phyloP scores from a whole-genome alignment of 805 yeast species.

The Cyberlindnera euphorbiiphila region DNA sequence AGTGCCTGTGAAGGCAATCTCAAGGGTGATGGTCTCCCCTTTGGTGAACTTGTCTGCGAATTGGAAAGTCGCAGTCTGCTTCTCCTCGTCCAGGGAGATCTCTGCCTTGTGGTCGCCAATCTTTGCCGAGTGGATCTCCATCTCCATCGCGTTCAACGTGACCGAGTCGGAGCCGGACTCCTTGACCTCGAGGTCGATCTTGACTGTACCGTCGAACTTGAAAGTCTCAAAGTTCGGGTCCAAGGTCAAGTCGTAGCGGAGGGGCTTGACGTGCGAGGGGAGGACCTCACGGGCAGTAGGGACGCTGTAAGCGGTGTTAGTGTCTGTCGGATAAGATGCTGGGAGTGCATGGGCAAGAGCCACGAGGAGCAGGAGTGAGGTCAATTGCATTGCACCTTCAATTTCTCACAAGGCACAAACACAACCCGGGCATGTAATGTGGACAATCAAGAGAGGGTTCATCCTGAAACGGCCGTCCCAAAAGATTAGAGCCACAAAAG shows the following conservation, averaged over 20 bases:
- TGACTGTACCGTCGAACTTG: conserved; percentile 53
- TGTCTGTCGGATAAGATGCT: neutral
- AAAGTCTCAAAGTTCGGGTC: conserved; percentile 59
- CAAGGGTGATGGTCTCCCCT: conserved; percentile 41
- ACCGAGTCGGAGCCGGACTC: conserved; percentile 42
- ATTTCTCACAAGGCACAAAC: too few species aligned
- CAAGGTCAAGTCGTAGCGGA: conserved; percentile 64
- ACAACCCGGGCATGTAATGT: too few species aligned
- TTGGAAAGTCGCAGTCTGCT: conserved; percentile 60
- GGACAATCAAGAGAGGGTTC: too few species aligned
- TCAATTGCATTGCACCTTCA: neutral
- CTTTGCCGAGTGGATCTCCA: conserved; percentile 51
- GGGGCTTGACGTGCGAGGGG: conserved; percentile 66
- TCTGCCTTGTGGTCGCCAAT: conserved; percentile 33
- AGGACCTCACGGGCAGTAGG: conserved; percentile 40
- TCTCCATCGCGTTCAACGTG: conserved; percentile 60
- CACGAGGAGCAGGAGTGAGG: neutral
- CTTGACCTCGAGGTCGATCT: conserved; percentile 50
- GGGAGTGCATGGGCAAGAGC: neutral
- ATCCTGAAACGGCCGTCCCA: too few species aligned
- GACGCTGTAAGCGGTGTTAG: conserved; percentile 20
- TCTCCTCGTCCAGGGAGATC: conserved; percentile 43
- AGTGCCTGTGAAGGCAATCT: conserved; percentile 53
- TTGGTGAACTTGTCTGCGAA: conserved; percentile 42
- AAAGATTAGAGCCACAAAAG: conserved; percentile 2